These are phyloP conservation scores for Asterochloris erici DNA, from an alignment of 139 green algal genomes.

Conservation along the genomic window DNA sequence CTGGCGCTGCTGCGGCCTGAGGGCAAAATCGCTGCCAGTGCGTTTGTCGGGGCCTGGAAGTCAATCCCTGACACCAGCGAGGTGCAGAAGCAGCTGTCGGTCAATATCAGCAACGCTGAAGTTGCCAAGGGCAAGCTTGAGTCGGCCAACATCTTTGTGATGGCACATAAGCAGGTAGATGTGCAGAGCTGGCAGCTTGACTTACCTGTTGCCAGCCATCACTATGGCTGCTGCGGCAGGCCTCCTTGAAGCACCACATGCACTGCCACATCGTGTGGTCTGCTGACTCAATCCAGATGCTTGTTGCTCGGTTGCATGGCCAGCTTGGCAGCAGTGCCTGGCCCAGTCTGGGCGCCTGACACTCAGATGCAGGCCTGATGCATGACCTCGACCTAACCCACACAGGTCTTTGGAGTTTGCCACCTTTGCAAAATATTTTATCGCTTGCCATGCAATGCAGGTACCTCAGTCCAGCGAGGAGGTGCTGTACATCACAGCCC, in stretches of 20 bases:
- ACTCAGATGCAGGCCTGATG: neutral
- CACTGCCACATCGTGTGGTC: no score
- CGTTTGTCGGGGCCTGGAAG: conserved; percentile 54
- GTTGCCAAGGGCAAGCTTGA: conserved; percentile 45
- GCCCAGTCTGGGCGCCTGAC: neutral
- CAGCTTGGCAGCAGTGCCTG: neutral
- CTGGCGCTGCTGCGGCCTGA: conserved; percentile 49
- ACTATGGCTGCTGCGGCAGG: no score
- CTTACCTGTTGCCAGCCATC: neutral
- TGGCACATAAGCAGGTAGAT: conserved; percentile 61
- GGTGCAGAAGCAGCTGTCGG: conserved; percentile 22
- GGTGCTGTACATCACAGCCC: conserved; percentile 59
- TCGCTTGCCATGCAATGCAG: neutral
- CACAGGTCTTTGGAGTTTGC: neutral
- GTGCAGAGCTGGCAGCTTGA: neutral
- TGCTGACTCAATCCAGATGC: neutral
- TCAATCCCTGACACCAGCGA: conserved; percentile 34
- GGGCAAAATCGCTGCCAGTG: conserved; percentile 40
- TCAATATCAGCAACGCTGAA: conserved; percentile 43
- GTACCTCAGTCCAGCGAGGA: conserved; percentile 36
- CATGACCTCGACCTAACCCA: neutral
- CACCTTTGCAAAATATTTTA: neutral
- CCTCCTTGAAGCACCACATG: neutral
- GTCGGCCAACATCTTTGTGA: conserved; percentile 57
- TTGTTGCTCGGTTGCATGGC: neutral